Evolutionary conservation across 352 stramenopile genomes (phyloP), one percentile per base, ranked within the genome.

Genomic region (Plasmopara halstedii): DNA sequence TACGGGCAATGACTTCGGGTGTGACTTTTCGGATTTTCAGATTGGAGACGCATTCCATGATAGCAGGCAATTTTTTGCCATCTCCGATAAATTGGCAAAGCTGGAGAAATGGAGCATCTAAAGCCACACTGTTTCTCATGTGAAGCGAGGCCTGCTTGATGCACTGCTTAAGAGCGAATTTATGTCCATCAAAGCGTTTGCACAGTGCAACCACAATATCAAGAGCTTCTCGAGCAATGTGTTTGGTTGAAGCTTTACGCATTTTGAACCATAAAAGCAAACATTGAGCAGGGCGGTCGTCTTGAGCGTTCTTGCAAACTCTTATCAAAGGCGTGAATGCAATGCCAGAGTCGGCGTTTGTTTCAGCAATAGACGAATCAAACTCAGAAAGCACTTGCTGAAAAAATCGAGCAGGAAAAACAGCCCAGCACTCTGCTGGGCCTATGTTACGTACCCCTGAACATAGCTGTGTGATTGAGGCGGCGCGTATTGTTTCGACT

Each of bases 371-470:
- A 2, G 33, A n/a, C n/a, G n/a, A n/a, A n/a, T n/a, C 25, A 2
- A 29, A 49, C 21, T 36, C 20, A 50, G 19, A 19, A 13, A 59
- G 47, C 29, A 62, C 50, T 38, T 59, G 39, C n/a, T 72, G 66
- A 7, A 59, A 53, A 26, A 67, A 20, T 49, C 63, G 49, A 0
- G 39, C 32, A 5, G 66, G 48, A 23, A 74, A 41, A 3, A 49
- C 38, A 1, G n/a, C 26, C 74, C 74, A 87, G n/a, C 74, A 84
- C 15, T 45, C 46, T n/a, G 60, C 72, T 20, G 70, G 74, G 10
- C 48, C n/a, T n/a, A n/a, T n/a, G n/a, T n/a, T n/a, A n/a, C n/a
- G n/a, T n/a, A n/a, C n/a, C n/a, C n/a, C n/a, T n/a, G n/a, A n/a
- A 36, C 64, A 76, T 6, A 73, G 47, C 35, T 53, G 35, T 9